A percentile compares a stretch with the other conserved stretches of the same genome.
Evolutionary conservation across 495 filamentous ascomycete species (phyloP).

Genomic region (Aspergillus sparsus): DNA sequence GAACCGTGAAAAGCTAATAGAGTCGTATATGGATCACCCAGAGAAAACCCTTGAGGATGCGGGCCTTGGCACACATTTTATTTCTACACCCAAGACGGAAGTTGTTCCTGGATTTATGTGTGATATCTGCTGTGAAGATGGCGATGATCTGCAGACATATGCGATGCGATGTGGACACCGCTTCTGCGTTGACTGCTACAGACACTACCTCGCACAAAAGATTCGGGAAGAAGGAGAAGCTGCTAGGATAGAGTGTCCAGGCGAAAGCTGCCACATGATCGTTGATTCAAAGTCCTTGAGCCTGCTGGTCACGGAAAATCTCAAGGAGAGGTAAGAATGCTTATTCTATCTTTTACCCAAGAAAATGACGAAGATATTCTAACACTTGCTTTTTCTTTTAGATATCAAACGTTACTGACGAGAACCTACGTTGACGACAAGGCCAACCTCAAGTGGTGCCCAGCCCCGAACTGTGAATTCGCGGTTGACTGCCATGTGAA

Average conservation of each 20-base stretch:
- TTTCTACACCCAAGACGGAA: slow-evolving; percentile 65
- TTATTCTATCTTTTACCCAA: neutral
- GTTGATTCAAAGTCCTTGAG: slow-evolving; percentile 88
- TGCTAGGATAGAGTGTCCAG: slow-evolving; percentile 89
- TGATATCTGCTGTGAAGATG: slow-evolving; percentile 96
- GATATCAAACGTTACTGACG: slow-evolving; percentile 84
- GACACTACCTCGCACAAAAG: slow-evolving; percentile 86
- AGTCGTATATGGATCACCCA: slow-evolving; percentile 87
- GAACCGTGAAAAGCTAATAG: slow-evolving; percentile 94
- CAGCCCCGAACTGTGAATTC: slow-evolving; percentile 91
- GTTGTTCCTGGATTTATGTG: slow-evolving; percentile 77
- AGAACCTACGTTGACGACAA: slow-evolving; percentile 97
- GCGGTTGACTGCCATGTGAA: slow-evolving; percentile 87
- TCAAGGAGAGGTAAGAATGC: slow-evolving; percentile 62
- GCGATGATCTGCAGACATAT: slow-evolving; percentile 75
- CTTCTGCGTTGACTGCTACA: slow-evolving; percentile 93
- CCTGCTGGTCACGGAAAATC: slow-evolving; percentile 71
- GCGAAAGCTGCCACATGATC: slow-evolving; percentile 82
- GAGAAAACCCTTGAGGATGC: slow-evolving; percentile 79
- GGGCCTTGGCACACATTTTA: slow-evolving; percentile 69
- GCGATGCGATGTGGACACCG: slow-evolving; percentile 94
- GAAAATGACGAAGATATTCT: too few species aligned
- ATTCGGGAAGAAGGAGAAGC: slow-evolving; percentile 94
- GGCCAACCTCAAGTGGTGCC: slow-evolving; percentile 94
- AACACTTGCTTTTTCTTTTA: slow-evolving; percentile 28